Conservation (phyloP, 352 stramenopile genomes). For the Peronospora destructor region DNA sequence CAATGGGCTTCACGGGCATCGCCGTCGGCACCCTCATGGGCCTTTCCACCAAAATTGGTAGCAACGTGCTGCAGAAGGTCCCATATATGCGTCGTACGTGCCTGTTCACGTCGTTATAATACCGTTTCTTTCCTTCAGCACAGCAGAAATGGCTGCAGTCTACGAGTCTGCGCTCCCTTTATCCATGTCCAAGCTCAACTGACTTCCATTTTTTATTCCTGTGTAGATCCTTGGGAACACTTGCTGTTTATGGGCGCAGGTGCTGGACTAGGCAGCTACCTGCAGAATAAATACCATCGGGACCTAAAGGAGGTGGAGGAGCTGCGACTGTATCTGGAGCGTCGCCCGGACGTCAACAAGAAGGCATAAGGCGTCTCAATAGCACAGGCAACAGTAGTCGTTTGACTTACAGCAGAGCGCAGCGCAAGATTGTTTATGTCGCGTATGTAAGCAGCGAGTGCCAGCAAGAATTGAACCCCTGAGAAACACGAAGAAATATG, state of each 20-base stretch:
- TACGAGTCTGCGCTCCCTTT: neutral
- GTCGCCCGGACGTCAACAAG: slow-evolving; percentile 46
- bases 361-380: slow-evolving; percentile 27
- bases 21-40: slow-evolving; percentile 63
- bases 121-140: neutral
- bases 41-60: slow-evolving; percentile 76
- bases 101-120: neutral
- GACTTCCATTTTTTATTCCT: slow-evolving; percentile 2
- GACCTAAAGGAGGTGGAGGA: slow-evolving; percentile 72
- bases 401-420: slow-evolving; percentile 8
- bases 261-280: slow-evolving; percentile 46
- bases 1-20: slow-evolving; percentile 69
- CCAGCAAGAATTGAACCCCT: no score
- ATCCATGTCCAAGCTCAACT: neutral
- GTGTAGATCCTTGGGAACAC: slow-evolving; percentile 74
- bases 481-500: slow-evolving; percentile 29
- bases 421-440: slow-evolving; percentile 8
- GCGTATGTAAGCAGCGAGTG: slow-evolving; percentile 9
- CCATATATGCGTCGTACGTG: slow-evolving; percentile 78
- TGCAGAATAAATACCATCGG: slow-evolving; percentile 72
- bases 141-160: neutral
- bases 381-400: slow-evolving; percentile 1
- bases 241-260: slow-evolving; percentile 63
- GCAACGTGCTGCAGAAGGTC: slow-evolving; percentile 78
- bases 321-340: slow-evolving; percentile 65